Evolutionary conservation across 1,284 basidiomycete species (phyloP).

Genomic region (Thelephora terrestris): DNA sequence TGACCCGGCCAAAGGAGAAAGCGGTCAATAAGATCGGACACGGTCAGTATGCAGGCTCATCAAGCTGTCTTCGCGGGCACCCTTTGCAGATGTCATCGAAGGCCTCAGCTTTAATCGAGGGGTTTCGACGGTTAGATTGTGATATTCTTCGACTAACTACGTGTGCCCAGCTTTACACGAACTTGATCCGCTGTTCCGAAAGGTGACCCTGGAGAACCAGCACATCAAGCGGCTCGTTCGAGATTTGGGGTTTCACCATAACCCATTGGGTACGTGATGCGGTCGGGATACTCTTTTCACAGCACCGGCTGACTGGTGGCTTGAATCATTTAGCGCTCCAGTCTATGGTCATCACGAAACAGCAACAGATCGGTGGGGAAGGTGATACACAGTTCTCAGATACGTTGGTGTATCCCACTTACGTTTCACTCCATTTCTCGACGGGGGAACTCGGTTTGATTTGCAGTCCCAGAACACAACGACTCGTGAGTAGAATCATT

Average conservation of each 20-base stretch:
- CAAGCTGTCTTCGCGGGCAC: neutral
- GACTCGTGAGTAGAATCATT: slow-evolving; percentile 56
- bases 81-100: slow-evolving; percentile 8
- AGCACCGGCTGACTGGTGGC: neutral
- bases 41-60: slow-evolving; percentile 29
- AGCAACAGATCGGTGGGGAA: slow-evolving; percentile 81
- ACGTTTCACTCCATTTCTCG: neutral
- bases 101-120: no score
- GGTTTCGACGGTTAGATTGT: slow-evolving; percentile 1
- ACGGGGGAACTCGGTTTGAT: neutral
- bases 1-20: slow-evolving; percentile 69
- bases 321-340: slow-evolving; percentile 56
- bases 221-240: slow-evolving; percentile 55
- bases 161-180: slow-evolving; percentile 60
- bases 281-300: neutral
- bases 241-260: slow-evolving; percentile 70
- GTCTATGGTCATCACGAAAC: slow-evolving; percentile 92
- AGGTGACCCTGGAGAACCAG: slow-evolving; percentile 69
- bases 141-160: neutral
- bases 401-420: slow-evolving; percentile 1
- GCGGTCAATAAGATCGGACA: slow-evolving; percentile 82
- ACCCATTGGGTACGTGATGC: slow-evolving; percentile 59
- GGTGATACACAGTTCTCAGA: slow-evolving; percentile 34
- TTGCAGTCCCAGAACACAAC: slow-evolving; percentile 63
- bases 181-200: slow-evolving; percentile 73